Percentiles rank a stretch among this genome's conserved stretches.
These are phyloP conservation scores for Dioscorea cayenensis DNA, from an alignment of 116 monocot species.

Conservation along the genomic window DNA sequence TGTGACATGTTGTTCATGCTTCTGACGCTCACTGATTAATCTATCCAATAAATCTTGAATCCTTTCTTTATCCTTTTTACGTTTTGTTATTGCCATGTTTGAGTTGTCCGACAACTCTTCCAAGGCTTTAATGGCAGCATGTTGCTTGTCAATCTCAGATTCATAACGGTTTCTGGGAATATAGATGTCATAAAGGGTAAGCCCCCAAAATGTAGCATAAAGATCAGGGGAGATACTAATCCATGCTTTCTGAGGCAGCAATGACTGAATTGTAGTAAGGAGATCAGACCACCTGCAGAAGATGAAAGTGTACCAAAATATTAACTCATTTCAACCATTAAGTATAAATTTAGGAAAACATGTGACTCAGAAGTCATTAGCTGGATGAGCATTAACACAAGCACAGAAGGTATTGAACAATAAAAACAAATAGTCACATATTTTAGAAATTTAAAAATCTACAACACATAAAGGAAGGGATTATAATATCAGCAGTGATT, in stretches of 20 bases:
- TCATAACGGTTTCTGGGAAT: constrained; percentile 84
- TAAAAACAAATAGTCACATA: neutral
- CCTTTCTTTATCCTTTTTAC: constrained; percentile 95
- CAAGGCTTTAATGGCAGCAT: constrained; percentile 75
- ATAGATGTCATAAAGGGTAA: constrained; percentile 92
- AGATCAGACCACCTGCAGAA: constrained; percentile 75
- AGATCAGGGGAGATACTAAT: constrained; percentile 94
- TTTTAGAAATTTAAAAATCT: neutral
- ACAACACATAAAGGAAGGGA: neutral
- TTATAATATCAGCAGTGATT: neutral
- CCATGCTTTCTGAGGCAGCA: constrained; percentile 75
- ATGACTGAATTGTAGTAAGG: constrained; percentile 45
- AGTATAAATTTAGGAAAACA: neutral
- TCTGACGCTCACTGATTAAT: constrained; percentile 62
- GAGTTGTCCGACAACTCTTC: constrained; percentile 95
- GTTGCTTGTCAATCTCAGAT: constrained; percentile 81
- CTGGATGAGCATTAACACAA: neutral
- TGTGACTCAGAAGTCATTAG: neutral
- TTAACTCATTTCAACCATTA: neutral
- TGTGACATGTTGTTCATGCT: constrained; percentile 84
- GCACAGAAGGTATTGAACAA: neutral
- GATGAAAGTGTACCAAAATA: neutral
- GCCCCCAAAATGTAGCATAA: constrained; percentile 94
- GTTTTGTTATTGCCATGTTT: constrained; percentile 79
- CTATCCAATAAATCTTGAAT: constrained; percentile 88